phyloP scores from a whole-genome alignment of 1,139 yeast genomes.

The Suhomyces yuchorum region DNA sequence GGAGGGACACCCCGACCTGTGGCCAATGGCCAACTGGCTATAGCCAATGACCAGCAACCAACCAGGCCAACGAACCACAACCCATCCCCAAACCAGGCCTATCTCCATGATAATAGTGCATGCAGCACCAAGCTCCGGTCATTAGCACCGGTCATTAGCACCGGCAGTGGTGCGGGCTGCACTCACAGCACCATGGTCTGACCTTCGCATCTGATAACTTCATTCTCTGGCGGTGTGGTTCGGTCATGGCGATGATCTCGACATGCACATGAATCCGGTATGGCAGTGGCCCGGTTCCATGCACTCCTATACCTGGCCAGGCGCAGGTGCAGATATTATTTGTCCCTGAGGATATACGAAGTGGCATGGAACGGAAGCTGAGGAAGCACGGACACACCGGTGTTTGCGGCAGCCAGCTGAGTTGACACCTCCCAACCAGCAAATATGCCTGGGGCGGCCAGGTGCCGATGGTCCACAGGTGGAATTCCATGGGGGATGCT shows the following conservation, averaged over 20 bases:
- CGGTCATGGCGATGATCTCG: not conserved
- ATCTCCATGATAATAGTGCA: no score
- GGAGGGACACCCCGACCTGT: no score
- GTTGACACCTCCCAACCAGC: not conserved
- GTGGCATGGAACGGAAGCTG: not conserved
- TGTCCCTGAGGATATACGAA: not conserved
- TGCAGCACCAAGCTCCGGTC: no score
- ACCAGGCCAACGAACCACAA: no score
- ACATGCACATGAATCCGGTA: not conserved
- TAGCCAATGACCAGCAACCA: no score
- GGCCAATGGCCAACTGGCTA: no score
- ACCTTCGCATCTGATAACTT: not conserved
- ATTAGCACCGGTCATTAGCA: no score
- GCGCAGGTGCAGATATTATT: not conserved
- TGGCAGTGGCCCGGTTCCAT: not conserved
- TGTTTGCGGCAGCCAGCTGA: not conserved
- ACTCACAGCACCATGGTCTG: no score
- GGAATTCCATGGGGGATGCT: not conserved
- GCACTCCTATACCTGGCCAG: not conserved
- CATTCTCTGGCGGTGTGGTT: not conserved
- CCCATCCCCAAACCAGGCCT: no score
- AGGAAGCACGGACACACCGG: not conserved
- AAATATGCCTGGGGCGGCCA: not conserved
- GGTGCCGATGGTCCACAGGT: not conserved
- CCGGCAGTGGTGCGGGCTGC: no score